Base-by-base conservation (phyloP, 1,139 yeast species). In the Zygosaccharomyces pseudobailii region DNA sequence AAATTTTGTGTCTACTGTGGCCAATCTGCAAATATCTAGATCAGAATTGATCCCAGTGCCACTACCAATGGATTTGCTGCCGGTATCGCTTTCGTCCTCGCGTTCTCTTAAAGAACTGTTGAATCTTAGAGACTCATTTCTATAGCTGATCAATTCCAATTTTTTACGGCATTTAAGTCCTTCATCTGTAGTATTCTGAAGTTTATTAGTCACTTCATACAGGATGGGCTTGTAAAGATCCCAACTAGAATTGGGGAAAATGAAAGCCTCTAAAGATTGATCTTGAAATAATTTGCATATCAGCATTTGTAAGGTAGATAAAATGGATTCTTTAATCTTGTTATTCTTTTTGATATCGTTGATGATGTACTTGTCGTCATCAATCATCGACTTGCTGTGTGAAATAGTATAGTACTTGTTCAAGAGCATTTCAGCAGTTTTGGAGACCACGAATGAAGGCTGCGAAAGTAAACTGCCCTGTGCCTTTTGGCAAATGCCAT, bases 231-330 rank as follows among this genome's bases (percentile, higher is more conserved):
- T 82, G 42, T 86, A 68, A 5, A 75, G 61, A 10, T 75, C 71
- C 97, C 97, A 89, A 45, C 74, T 63, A 23, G 63, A 53, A 24
- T 58, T 76, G 0, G 96, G 95, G 34, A 87, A 74, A n/a, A 89
- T 80, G 57, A 89, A 88, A 4, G 83, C 76, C 57, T 86, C 89
- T 9, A 62, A 81, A 57, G 73, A 67, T 34, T 83, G 75, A 57
- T 70, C 67, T 56, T 74, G 73, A 69, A 85, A 87, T 20, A 84
- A 67, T 51, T 71, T 73, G 13, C 68, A 63, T 2, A 81, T 70
- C 9, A 74, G 52, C 7, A 52, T 56, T 46, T 67, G 67, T 35
- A 74, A 60, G 4, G 61, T 64, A 0, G 40, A 42, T 27, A 61
- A 40, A 5, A 69, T 48, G 2, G 59, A 58, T 5, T 54, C 51